A percentile compares a stretch with the other conserved stretches of the same genome.
phyloP scores from a whole-genome alignment of 2,329 filamentous ascomycete genomes.

The Alternaria consortialis region DNA sequence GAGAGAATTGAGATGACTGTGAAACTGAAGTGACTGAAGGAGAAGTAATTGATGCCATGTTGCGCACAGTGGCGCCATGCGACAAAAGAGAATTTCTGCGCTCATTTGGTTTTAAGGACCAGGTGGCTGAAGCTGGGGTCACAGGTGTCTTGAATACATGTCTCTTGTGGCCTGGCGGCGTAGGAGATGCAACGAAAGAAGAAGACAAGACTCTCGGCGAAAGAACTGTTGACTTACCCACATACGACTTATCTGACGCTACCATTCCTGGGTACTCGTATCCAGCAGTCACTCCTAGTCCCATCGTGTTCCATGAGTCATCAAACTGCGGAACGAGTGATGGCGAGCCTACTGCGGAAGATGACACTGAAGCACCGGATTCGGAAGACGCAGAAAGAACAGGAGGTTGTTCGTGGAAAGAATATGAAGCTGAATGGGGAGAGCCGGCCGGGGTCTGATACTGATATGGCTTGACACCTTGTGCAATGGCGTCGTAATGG shows the following conservation, averaged over 20 bases:
- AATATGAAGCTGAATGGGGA: slow-evolving; percentile 56
- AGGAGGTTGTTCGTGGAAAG: slow-evolving; percentile 58
- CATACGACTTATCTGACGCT: slow-evolving; percentile 57
- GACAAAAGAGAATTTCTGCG: slow-evolving; percentile 42
- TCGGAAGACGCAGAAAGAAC: slow-evolving; percentile 60
- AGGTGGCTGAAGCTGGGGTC: slow-evolving; percentile 54
- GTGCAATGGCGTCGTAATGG: slow-evolving; percentile 47
- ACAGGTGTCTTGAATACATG: slow-evolving; percentile 46
- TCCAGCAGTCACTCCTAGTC: slow-evolving; percentile 67
- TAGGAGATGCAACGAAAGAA: slow-evolving; percentile 30
- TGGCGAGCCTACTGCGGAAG: slow-evolving; percentile 61
- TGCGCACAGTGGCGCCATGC: slow-evolving; percentile 32
- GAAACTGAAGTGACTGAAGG: background rate
- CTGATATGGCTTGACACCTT: slow-evolving; percentile 49
- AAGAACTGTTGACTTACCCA: slow-evolving; percentile 60
- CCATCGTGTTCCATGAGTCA: slow-evolving; percentile 67
- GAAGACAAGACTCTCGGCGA: slow-evolving; percentile 33
- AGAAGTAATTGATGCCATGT: slow-evolving; percentile 21
- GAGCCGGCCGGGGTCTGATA: slow-evolving; percentile 54
- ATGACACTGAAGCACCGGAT: slow-evolving; percentile 61
- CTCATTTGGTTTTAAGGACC: slow-evolving; percentile 27
- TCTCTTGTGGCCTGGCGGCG: slow-evolving; percentile 18
- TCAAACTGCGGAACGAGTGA: slow-evolving; percentile 69
- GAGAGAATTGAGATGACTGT: slow-evolving; percentile 24
- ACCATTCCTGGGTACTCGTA: slow-evolving; percentile 63